Base-by-base conservation (phyloP, 257 asterid genomes). In the Linaria vulgaris region DNA sequence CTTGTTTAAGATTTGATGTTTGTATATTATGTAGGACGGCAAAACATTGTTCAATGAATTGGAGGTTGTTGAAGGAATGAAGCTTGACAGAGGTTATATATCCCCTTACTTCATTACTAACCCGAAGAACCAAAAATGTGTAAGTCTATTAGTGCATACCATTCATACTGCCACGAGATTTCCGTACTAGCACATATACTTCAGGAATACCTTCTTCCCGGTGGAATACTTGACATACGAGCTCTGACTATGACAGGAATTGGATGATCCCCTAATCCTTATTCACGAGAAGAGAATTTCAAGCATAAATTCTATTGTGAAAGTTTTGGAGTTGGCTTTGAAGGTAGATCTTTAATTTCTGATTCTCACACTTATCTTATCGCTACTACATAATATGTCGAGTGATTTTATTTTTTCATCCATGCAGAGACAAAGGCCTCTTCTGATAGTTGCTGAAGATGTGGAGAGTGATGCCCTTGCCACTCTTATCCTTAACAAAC, bases 41-140 rank as follows among this genome's bases (percentile, higher is more conserved):
- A 90, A 94, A 67, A 94, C 99, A 21, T 68, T 94, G 73, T 79
- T 69, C 63, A 85, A 94, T 73, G 97, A 94, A 72, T 67, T 92
- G 83, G 99, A 87, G 74, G 99, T 92, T 56, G 97, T 92, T 23
- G 99, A 92, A 73, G 99, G 99, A 31, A 92, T 92, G 99, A 92
- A 92, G 78, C 70, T 92, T 27, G 97, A 89, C 69, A 76, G 99
- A 69, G 99, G 99, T 47, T 89, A 87, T 61, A 89, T 92, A 46
- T 92, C 99, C 12, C 99, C 99, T 0, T 92, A 92, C 68, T 92
- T 92, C 82, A 85, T 92, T 65, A 92, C 99, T 39, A 87, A 92
- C 72, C 82, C 73, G 65, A 92, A 92, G 78, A 92, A 76, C 47
- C 99, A 92, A 87, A 89, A 92, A 85, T 92, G 99, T 64, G 97